A percentile compares a stretch with the other conserved stretches of the same genome.
Conservation (phyloP, 441 rosid species). For the Francoa sonchifolia region DNA sequence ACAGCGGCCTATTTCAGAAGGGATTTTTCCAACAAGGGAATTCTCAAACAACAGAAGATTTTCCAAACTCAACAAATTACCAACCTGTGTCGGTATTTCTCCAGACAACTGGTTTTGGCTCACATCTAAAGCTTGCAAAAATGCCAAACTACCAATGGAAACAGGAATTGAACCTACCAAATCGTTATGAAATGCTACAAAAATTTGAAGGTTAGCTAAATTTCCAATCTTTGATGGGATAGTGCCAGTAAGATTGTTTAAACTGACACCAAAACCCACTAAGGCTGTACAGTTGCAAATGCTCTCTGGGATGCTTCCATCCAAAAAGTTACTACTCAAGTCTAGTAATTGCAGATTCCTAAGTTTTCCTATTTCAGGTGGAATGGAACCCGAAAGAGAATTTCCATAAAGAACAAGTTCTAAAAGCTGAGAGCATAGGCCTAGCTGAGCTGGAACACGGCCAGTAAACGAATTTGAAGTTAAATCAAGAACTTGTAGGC, state of each 20-base stretch:
- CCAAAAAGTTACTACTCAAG: conserved; percentile 44
- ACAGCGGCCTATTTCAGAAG: conserved; percentile 42
- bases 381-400: conserved; percentile 55
- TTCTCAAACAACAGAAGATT: conserved; percentile 30
- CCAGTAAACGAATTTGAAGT: conserved; percentile 44
- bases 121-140: conserved; percentile 41
- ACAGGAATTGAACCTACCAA: conserved; percentile 48
- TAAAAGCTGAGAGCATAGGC: conserved; percentile 37
- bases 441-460: conserved; percentile 44
- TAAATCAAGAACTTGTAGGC: conserved; percentile 81
- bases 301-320: conserved; percentile 48
- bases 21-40: conserved; percentile 46
- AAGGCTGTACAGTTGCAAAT: conserved; percentile 44
- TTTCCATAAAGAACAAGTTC: conserved; percentile 36
- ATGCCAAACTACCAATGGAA: conserved; percentile 39
- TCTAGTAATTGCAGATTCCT: conserved; percentile 32
- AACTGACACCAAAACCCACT: conserved; percentile 22
- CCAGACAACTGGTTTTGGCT: conserved; percentile 50
- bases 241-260: conserved; percentile 53
- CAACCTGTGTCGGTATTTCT: conserved; percentile 44
- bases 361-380: conserved; percentile 45
- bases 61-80: conserved; percentile 45
- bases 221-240: conserved; percentile 47
- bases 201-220: conserved; percentile 37
- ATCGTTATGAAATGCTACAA: conserved; percentile 32